Percentiles rank a stretch among this genome's conserved stretches.
Evolutionary conservation across 1,284 basidiomycete genomes (phyloP).

Genomic region (Cryptococcus amylolentus): DNA sequence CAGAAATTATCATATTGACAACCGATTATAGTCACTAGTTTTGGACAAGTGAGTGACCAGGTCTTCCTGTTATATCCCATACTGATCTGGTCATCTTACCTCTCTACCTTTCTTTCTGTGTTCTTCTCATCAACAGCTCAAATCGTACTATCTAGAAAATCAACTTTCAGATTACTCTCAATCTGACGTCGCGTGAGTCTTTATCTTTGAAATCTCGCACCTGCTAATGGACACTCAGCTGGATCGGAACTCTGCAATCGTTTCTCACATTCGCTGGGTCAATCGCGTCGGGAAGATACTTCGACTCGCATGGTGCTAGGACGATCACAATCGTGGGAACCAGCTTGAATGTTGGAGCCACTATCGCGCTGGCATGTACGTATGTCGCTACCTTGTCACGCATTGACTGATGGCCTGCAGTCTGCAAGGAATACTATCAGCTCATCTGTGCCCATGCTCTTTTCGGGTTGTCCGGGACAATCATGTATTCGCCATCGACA

Average conservation of each 20-base stretch:
- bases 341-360: slow-evolving; percentile 21
- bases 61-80: too few species aligned
- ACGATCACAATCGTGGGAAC: slow-evolving; percentile 29
- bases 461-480: slow-evolving; percentile 36
- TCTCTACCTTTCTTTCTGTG: too few species aligned
- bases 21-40: slow-evolving; percentile 29
- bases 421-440: slow-evolving; percentile 45
- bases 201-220: not conserved
- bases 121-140: slow-evolving; percentile 11
- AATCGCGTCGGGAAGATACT: slow-evolving; percentile 39
- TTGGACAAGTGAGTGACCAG: slow-evolving; percentile 22
- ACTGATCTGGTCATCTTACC: too few species aligned
- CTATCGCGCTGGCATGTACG: slow-evolving; percentile 44
- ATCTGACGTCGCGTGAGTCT: slow-evolving; percentile 39
- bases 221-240: slow-evolving; percentile 17
- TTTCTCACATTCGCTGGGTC: slow-evolving; percentile 36
- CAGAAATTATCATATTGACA: not conserved
- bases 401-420: slow-evolving; percentile 2
- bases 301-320: slow-evolving; percentile 43
- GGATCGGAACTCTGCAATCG: slow-evolving; percentile 39
- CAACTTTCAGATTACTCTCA: slow-evolving; percentile 35
- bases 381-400: not conserved
- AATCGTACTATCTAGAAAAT: slow-evolving; percentile 37
- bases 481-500: slow-evolving; percentile 41
- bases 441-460: slow-evolving; percentile 41